Base-by-base conservation (phyloP, 768 basidiomycete genomes). In the Scleroderma bovista region DNA sequence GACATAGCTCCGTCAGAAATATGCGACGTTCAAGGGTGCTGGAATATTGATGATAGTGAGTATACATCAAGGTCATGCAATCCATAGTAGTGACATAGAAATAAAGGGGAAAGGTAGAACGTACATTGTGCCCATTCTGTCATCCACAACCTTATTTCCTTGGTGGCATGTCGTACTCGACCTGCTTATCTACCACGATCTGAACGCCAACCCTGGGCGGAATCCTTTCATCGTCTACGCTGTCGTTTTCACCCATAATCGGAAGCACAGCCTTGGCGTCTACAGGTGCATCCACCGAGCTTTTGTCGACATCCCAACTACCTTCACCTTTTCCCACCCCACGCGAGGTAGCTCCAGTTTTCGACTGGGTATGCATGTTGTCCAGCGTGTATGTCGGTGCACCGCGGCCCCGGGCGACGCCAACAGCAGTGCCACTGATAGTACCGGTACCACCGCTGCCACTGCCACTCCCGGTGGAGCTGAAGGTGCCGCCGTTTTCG, bases 401-500 rank as follows among this genome's bases (percentile, higher is more conserved):
- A 19, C 52, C 57, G 11, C 57, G 58, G 1, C 62, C 69, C 33
- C 70, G 75, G 2, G 47, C 47, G 13, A 60, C 55, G 11, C 57
- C 62, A 3, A 51, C 44, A 1, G 51, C 55, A 38, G 51, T 53
- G 1, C 45, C 61, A 34, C 57, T 62, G 22, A 69, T 49, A 7
- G 71, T 75, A 49, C 73, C 77, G 24, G 74, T 73, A 44, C 76
- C 70, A 55, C 77, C 79, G n/a, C 79, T 77, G 49, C 65, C 62
- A 46, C 58, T 71, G 34, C 52, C 61, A 5, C 75, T 69, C 23
- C 68, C 77, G 48, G 77, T 75, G n/a, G 76, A 66, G 15, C 80
- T 78, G 62, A 89, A 91, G 40, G 75, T 73, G 19, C 89, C 89
- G 37, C 89, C 89, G 37, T 77, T 66, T 20, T 71, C 75, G 64